Evolutionary conservation across 371 early-diverging fungal genomes (phyloP), one percentile per base, ranked within the genome.

Genomic region (Synchytrium microbalum): DNA sequence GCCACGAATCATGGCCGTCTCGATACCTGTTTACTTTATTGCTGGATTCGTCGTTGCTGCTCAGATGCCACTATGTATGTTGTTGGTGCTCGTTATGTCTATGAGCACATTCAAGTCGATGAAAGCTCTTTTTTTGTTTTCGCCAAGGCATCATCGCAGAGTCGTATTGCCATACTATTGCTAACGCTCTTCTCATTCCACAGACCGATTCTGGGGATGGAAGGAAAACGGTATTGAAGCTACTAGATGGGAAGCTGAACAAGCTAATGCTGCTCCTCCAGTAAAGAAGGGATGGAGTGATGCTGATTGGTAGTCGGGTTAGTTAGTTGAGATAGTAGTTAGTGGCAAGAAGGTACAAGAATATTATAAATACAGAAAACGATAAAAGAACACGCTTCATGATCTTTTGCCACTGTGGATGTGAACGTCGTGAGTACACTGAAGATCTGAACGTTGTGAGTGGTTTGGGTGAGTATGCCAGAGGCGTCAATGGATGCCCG

Each of bases 181-280:
- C n/a, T n/a, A n/a, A n/a, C n/a, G n/a, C n/a, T n/a, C n/a, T n/a
- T n/a, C n/a, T n/a, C n/a, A n/a, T n/a, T n/a, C n/a, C n/a, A n/a
- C n/a, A 91, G 90, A 86, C 69, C 88, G 97, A 67, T 96, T 95
- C 86, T 92, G 90, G 90, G 97, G 97, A 26, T 89, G 90, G 85
- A 79, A 74, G 28, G 95, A 95, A 74, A 96, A 96, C 75, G 74
- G 79, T 46, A 78, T 83, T 57, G 97, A 96, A 75, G 85, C 59
- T 10, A 67, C 63, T 13, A 62, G 70, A 27, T 80, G 73, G 73
- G 68, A 64, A 32, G 62, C 58, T 1, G 77, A 77, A 59, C 69
- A 67, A 26, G 25, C 67, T 1, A 32, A 53, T 2, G 64, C 72
- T 26, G 54, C 61, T 2, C 19, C 65, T 29, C 24, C 56, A 23